phyloP scores from a whole-genome alignment of 2,329 filamentous ascomycete species.

The Trichoderma simmonsii region DNA sequence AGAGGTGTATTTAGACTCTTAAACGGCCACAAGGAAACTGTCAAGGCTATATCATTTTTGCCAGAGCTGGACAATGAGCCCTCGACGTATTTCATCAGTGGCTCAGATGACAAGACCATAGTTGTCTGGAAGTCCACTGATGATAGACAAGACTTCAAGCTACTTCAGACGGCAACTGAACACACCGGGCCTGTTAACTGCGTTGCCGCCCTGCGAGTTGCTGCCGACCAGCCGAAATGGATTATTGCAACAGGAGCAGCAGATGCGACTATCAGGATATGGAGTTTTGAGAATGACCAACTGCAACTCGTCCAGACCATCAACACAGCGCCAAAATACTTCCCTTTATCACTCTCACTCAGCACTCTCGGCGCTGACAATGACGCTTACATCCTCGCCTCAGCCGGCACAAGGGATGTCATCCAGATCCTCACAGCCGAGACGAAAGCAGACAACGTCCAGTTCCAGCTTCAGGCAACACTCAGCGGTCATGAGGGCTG shows the following conservation, averaged over 20 bases:
- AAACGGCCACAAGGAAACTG: conserved; percentile 71
- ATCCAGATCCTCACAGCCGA: conserved; percentile 74
- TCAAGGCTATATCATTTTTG: conserved; percentile 82
- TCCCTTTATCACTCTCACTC: conserved; percentile 75
- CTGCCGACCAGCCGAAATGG: conserved; percentile 31
- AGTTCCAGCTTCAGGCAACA: conserved; percentile 71
- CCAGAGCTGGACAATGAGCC: conserved; percentile 45
- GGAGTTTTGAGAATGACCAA: conserved; percentile 57
- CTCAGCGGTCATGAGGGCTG: conserved; percentile 91
- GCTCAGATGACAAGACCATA: conserved; percentile 75
- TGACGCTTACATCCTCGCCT: conserved; percentile 65
- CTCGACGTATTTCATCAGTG: conserved; percentile 65
- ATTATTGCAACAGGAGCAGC: conserved; percentile 76
- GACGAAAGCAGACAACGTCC: conserved; percentile 33
- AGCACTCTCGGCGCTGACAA: conserved; percentile 52
- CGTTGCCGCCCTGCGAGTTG: conserved; percentile 45
- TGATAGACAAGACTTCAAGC: conserved; percentile 32
- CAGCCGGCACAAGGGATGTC: conserved; percentile 78
- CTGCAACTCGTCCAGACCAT: conserved; percentile 66
- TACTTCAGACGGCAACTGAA: conserved; percentile 53
- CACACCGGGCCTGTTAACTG: conserved; percentile 77
- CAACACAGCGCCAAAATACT: conserved; percentile 70
- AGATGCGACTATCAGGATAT: conserved; percentile 70
- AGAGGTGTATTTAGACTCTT: conserved; percentile 66
- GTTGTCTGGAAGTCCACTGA: conserved; percentile 61